phyloP scores from a whole-genome alignment of 352 stramenopile genomes.

The Phytophthora meadii region DNA sequence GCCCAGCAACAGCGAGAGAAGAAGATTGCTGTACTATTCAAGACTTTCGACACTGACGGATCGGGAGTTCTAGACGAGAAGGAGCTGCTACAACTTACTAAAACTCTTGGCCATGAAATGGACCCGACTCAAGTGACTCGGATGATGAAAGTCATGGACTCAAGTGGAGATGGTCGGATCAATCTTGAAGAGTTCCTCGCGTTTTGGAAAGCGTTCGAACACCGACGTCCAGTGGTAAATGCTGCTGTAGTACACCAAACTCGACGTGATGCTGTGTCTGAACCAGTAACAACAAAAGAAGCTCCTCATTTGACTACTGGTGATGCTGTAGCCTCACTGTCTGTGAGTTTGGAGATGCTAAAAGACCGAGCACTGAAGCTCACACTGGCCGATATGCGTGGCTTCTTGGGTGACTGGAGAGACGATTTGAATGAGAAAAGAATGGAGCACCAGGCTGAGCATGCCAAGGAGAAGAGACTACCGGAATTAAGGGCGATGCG shows the following conservation, averaged over 20 bases:
- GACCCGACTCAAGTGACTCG: constrained; percentile 46
- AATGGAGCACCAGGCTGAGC: constrained; percentile 38
- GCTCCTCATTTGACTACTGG: constrained; percentile 17
- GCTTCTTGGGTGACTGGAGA: constrained; percentile 61
- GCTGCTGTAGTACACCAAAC: constrained; percentile 25
- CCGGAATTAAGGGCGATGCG: constrained; percentile 15
- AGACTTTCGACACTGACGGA: constrained; percentile 59
- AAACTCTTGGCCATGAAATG: constrained; percentile 59
- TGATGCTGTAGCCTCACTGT: constrained; percentile 40
- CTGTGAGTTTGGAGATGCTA: constrained; percentile 58
- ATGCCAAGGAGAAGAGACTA: constrained; percentile 22
- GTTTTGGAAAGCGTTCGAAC: constrained; percentile 74
- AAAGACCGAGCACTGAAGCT: constrained; percentile 59
- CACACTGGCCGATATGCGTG: constrained; percentile 52
- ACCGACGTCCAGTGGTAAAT: constrained; percentile 20
- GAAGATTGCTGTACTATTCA: constrained; percentile 58
- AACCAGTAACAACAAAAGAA: constrained; percentile 1
- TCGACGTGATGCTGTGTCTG: constrained; percentile 27
- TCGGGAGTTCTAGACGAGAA: constrained; percentile 64
- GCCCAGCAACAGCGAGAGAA: constrained; percentile 32
- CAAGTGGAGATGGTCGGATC: constrained; percentile 60
- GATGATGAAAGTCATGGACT: constrained; percentile 71
- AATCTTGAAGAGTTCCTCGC: constrained; percentile 72
- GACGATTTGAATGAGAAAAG: constrained; percentile 49
- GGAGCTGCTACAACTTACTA: constrained; percentile 57